A percentile compares a stretch with the other conserved stretches of the same genome.
These are phyloP conservation scores for Aspergillus incahuasiensis DNA, from an alignment of 495 filamentous ascomycete species.

Conservation along the genomic window DNA sequence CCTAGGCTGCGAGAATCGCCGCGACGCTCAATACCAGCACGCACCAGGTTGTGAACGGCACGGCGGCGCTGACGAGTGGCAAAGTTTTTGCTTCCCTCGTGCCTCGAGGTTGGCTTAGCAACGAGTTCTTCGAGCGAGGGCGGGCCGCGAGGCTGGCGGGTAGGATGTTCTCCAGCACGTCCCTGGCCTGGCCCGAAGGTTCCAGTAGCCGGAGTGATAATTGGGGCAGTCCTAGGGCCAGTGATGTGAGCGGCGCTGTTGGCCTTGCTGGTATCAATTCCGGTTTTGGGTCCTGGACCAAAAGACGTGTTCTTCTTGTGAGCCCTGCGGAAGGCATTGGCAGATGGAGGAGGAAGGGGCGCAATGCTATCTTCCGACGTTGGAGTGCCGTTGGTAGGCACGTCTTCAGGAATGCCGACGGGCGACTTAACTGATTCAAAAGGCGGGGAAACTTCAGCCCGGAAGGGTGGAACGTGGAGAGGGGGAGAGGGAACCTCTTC, in stretches of 20 bases:
- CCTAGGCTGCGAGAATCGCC: conserved; percentile 54
- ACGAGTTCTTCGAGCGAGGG: conserved; percentile 88
- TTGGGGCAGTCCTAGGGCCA: conserved; percentile 70
- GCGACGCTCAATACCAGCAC: conserved; percentile 83
- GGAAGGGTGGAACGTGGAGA: conserved; percentile 55
- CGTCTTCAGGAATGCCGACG: conserved; percentile 35
- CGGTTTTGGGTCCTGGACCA: conserved; percentile 55
- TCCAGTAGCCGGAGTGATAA: conserved; percentile 78
- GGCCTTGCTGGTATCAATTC: conserved; percentile 53
- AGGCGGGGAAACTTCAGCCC: conserved; percentile 77
- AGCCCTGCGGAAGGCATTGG: conserved; percentile 82
- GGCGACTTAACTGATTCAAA: conserved; percentile 52
- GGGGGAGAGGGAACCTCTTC: conserved; percentile 37
- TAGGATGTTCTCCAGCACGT: conserved; percentile 89
- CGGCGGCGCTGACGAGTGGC: conserved; percentile 86
- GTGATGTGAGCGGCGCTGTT: conserved; percentile 43
- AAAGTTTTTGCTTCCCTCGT: conserved; percentile 99
- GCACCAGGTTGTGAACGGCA: conserved; percentile 85
- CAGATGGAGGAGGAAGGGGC: conserved; percentile 73
- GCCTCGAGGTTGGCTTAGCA: conserved; percentile 84
- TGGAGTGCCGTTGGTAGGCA: conserved; percentile 64
- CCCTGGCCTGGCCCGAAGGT: conserved; percentile 91
- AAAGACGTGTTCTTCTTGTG: conserved; percentile 90
- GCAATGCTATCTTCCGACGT: conserved; percentile 59
- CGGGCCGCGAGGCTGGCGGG: conserved; percentile 89